Base-by-base conservation (phyloP, 352 stramenopile genomes). In the Achlya hypogyna region DNA sequence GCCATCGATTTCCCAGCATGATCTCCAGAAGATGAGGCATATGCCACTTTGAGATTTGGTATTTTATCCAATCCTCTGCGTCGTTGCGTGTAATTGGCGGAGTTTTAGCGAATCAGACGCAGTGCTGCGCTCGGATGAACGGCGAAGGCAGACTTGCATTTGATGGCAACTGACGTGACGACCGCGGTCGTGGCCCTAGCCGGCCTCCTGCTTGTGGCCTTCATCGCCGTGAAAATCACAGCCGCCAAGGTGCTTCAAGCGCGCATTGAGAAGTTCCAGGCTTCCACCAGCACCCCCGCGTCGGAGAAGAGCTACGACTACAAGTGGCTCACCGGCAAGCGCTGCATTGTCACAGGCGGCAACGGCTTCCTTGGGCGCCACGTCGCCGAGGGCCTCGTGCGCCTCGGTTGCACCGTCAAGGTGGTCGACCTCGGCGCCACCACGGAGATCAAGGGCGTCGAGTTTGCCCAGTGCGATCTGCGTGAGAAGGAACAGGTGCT, bases 331-430 rank as follows among this genome's bases (percentile, higher is more conserved):
- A 10, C 14, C 2, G 49, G 49, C 49, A 56, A 56, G 31, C 49
- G 49, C 31, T 31, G 25, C 31, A 12, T 72, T 6, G 67, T 72
- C 6, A 72, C 67, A 10, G 67, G 67, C n/a, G 67, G 67, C 23
- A 64, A 60, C 43, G 67, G 67, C 32, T 72, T 72, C 29, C 27
- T 72, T 23, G 67, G 67, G 2, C 35, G 52, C n/a, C 62, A 64
- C 38, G 59, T 72, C 18, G 67, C 67, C n/a, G 32, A 59, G 34
- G 53, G 38, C 22, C 66, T 72, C 29, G 16, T 71, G n/a, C 43
- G 69, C 69, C 34, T 25, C n/a, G 62, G 40, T 5, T 71, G 63
- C 62, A 22, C 27, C 12, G 62, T 72, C 12, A 20, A 14, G 42
- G 60, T 72, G 3, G 63, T 72, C 38, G 67, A 72, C 63, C 51